Evolutionary conservation across 208 protist genomes (phyloP).

Genomic region (Angomonas ambiguus): DNA sequence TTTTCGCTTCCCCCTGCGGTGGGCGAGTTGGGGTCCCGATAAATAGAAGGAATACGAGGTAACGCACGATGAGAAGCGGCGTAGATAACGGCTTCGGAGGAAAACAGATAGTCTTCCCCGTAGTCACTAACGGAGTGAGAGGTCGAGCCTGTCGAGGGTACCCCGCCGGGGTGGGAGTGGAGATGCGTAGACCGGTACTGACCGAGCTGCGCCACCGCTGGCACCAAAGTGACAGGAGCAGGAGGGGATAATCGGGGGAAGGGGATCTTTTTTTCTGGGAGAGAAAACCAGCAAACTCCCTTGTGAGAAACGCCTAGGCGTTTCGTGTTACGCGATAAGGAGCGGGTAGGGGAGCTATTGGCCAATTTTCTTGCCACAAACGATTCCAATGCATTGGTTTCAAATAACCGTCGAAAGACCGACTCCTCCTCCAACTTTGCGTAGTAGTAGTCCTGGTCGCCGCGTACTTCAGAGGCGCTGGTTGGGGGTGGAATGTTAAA

Average conservation of each 20-base stretch:
- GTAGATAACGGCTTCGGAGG: background rate
- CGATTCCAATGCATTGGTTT: background rate
- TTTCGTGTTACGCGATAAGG: background rate
- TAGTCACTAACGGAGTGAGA: background rate
- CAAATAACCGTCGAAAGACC: background rate
- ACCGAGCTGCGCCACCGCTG: background rate
- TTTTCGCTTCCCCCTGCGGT: too few species aligned
- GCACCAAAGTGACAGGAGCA: background rate
- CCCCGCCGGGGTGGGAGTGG: background rate
- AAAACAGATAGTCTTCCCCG: background rate
- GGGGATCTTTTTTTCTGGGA: background rate
- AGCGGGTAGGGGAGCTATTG: background rate
- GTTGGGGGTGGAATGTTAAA: background rate
- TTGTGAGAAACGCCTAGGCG: background rate
- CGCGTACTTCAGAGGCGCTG: background rate
- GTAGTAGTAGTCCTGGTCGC: background rate
- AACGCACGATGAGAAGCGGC: background rate
- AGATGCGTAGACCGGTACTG: background rate
- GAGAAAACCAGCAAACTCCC: background rate
- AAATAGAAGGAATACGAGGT: background rate
- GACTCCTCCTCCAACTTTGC: background rate
- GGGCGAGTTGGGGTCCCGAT: background rate
- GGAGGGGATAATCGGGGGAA: too few species aligned
- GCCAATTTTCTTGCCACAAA: conserved; percentile 4
- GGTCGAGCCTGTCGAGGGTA: background rate